Base-by-base conservation (phyloP, 768 basidiomycete genomes). In the Boletus rubroflammeus region DNA sequence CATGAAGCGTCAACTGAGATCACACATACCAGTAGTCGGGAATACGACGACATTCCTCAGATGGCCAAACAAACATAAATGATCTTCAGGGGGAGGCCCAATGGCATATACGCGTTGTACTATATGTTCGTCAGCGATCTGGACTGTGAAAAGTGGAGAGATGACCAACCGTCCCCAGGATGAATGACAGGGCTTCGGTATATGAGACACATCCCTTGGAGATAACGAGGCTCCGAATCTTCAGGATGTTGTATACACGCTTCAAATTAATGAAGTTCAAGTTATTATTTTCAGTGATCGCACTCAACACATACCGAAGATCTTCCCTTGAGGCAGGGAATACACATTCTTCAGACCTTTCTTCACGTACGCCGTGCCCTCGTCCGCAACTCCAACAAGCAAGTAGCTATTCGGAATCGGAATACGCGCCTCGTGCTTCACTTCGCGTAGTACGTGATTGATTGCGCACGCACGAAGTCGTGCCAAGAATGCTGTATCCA, bases 331-430 rank as follows among this genome's bases (percentile, higher is more conserved):
- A 6, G 69, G 67, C 14, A 92, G 70, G 32, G 65, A 73, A 63
- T 75, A 85, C 2, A 87, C 78, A 56, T 86, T 77, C 35, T 78
- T 62, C 49, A 70, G 63, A 1, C 84, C 84, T n/a, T 67, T 71
- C 8, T 66, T 50, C 40, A 64, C 65, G 57, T 89, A 88, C 0
- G 84, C 81, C 0, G 84, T 82, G 0, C 89, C 89, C 69, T 93
- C 89, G 61, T 94, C 92, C 3, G 89, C 86, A 9, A 93, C 80
- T 1, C 93, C 92, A 11, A 92, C 87, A 1, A 94, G 76, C 26
- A 84, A 75, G 54, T 82, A 82, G 55, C 84, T 84, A 1, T 82
- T 72, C 0, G 84, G 84, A 10, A 94, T 78, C 4, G 78, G 81
- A 26, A 94, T 88, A 9, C 89, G 77, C 0, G 91, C 91, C 36